Base-by-base conservation (phyloP, 495 filamentous ascomycete genomes). In the Alectoria sarmentosa region DNA sequence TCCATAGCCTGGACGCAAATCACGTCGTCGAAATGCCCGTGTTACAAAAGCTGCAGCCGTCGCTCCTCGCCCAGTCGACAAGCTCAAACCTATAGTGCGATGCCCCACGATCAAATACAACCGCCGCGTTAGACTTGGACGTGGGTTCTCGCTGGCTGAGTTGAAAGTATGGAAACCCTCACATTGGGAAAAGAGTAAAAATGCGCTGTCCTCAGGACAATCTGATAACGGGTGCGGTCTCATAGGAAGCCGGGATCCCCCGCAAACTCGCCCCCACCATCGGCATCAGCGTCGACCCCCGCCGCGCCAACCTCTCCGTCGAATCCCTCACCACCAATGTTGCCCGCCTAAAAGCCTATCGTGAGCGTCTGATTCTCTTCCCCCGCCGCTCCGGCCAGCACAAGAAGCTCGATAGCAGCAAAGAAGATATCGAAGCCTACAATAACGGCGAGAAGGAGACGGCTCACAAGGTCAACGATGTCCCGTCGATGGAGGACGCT, bases 61-160 rank as follows among this genome's bases (percentile, higher is more conserved):
- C 74, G 94, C 95, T 73, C 95, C 94, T 73, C 90, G 93, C 73
- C 94, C 94, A 68, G 90, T 96, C 77, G 94, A 98, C 86, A 92
- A 90, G 82, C 86, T 98, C 70, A 86, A 93, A 73, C 94, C 94
- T 68, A 81, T 98, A 78, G 92, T 98, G 68, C 89, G 91, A 77
- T 97, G 91, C 87, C 91, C 92, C 71, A 88, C 84, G 60, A 79
- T 96, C 85, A 96, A 94, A 85, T 98, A 97, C 84, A 98, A 98
- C 89, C 92, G 94, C 74, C 92, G 92, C 75, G 88, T 96, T 71
- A 88, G 95, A 75, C 88, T 91, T 71, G 94, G 94, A 75, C 91
- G 95, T 82, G 94, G 94, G 72, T 98, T 98, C 87, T 90, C 94
- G 67, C 84, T 98, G 64, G 84, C 86, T 78, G 94, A 98, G 87